Conservation (phyloP, 139 green algal species). For the Coelastrella sp. region DNA sequence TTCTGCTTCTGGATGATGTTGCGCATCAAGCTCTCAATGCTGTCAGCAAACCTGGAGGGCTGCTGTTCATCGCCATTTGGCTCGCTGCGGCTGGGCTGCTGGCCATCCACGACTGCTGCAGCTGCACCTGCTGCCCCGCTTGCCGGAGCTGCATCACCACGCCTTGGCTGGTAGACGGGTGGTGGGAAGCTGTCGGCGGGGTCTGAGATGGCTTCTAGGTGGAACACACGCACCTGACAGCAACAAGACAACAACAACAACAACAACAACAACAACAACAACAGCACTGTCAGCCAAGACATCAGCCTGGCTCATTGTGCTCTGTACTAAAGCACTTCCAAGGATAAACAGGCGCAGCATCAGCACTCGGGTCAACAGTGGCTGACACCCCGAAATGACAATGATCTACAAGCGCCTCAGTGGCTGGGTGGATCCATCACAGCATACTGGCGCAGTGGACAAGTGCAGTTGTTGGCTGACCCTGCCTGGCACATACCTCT, state of each 20-base stretch:
- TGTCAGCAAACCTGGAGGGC: constrained; percentile 81
- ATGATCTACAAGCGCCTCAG: background rate
- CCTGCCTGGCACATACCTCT: constrained; percentile 64
- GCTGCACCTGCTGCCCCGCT: constrained; percentile 19
- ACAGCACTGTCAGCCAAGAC: background rate
- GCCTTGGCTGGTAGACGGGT: constrained; percentile 7
- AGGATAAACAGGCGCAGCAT: too few species aligned
- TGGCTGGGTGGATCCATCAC: background rate
- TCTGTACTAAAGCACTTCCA: too few species aligned
- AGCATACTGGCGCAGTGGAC: background rate
- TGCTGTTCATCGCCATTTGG: background rate
- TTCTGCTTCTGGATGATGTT: constrained; percentile 98
- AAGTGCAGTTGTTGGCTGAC: background rate
- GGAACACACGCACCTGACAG: constrained; percentile 82
- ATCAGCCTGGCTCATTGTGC: background rate
- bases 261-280: background rate
- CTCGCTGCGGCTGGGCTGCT: background rate
- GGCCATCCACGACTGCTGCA: constrained; percentile 10
- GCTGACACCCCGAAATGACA: too few species aligned
- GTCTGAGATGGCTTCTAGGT: constrained; percentile 92
- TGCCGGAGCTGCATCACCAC: background rate
- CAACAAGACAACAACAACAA: background rate
- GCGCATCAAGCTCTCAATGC: constrained; percentile 94
- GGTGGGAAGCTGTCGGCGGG: constrained; percentile 51
- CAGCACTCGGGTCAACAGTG: too few species aligned